These are phyloP conservation scores for Xanthoconium separans DNA, from an alignment of 1,284 basidiomycete species.

Conservation along the genomic window DNA sequence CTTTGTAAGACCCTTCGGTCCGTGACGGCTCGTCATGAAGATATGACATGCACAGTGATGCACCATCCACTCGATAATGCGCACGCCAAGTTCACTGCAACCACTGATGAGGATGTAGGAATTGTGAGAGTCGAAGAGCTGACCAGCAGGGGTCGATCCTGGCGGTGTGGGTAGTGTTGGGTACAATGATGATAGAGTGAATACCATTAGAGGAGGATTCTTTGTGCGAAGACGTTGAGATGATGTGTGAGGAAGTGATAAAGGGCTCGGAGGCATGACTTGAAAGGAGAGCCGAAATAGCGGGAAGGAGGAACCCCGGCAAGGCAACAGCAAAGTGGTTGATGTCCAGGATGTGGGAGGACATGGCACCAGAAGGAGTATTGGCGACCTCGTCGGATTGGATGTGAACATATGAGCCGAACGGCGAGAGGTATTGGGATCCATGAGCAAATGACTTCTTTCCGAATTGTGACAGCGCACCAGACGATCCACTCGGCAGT, in stretches of 20 bases:
- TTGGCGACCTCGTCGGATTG: conserved; percentile 14
- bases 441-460: conserved; percentile 18
- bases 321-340: conserved; percentile 16
- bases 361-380: conserved; percentile 18
- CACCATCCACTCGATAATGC: conserved; percentile 34
- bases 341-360: conserved; percentile 18
- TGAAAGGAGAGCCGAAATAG: conserved; percentile 13
- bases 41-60: conserved; percentile 29
- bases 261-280: conserved; percentile 19
- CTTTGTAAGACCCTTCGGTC: conserved; percentile 25
- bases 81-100: conserved; percentile 31
- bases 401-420: conserved; percentile 28
- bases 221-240: conserved; percentile 15
- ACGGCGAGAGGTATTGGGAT: conserved; percentile 21
- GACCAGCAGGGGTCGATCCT: conserved; percentile 26
- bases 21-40: conserved; percentile 34
- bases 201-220: not conserved
- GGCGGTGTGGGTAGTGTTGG: not conserved
- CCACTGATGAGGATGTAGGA: conserved; percentile 34
- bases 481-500: conserved; percentile 12
- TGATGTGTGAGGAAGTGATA: conserved; percentile 3
- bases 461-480: conserved; percentile 21
- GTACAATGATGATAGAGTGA: conserved; percentile 18
- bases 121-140: conserved; percentile 32
- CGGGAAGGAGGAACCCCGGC: conserved; percentile 12